A percentile compares a stretch with the other conserved stretches of the same genome.
Evolutionary conservation across 768 basidiomycete species (phyloP).

Genomic region (Pleurotus sapidus): DNA sequence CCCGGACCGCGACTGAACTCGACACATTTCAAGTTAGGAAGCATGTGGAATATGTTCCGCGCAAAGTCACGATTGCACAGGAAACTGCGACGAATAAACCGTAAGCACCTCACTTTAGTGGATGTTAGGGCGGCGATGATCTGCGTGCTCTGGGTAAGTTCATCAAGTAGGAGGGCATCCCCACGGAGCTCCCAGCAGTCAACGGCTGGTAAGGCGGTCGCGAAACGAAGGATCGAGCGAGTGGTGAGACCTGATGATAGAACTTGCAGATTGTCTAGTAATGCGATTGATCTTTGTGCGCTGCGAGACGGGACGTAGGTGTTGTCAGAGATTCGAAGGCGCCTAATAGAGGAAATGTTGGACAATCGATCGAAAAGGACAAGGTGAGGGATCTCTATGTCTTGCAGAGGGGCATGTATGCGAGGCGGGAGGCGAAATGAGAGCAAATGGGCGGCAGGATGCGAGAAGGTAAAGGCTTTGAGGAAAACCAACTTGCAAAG

Average conservation of each 20-base stretch:
- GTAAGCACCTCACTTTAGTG: neutral
- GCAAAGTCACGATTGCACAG: neutral
- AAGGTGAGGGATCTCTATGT: neutral
- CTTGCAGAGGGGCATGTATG: neutral
- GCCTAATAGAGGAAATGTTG: neutral
- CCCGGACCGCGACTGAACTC: neutral
- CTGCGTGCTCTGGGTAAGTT: neutral
- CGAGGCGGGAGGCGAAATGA: neutral
- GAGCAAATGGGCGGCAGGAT: neutral
- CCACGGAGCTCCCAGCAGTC: neutral
- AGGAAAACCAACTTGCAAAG: neutral
- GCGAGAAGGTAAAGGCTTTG: neutral
- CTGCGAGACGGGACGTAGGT: neutral
- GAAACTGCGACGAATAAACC: neutral
- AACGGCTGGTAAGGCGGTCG: neutral
- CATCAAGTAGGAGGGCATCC: neutral
- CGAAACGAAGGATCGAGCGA: neutral
- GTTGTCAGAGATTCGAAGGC: neutral
- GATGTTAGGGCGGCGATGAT: neutral
- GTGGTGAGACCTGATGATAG: neutral
- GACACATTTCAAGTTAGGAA: neutral
- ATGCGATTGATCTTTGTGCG: neutral
- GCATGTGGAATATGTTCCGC: neutral
- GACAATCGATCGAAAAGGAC: neutral
- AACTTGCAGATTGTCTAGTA: neutral